Conservation (phyloP, 352 stramenopile species). For the Phytophthora chlamydospora region DNA sequence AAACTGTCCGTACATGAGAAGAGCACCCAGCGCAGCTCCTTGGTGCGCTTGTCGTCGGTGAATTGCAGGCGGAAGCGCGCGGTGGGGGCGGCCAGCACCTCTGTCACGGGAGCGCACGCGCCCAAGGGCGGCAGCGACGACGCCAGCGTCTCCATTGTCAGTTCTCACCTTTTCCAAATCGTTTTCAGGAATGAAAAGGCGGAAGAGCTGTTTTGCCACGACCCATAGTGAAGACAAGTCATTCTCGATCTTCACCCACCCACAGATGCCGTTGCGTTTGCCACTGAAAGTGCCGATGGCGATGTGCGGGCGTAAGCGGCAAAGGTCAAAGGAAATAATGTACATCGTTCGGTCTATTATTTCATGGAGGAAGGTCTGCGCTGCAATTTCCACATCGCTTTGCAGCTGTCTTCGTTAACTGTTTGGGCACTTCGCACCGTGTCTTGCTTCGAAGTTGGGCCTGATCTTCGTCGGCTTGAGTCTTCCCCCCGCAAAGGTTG, state of each 20-base stretch:
- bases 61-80: conserved; percentile 78
- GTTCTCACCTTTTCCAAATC: not conserved
- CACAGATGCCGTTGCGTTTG: not conserved
- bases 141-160: not conserved
- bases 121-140: conserved; percentile 31
- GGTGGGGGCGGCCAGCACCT: conserved; percentile 44
- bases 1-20: conserved; percentile 53
- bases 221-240: conserved; percentile 13
- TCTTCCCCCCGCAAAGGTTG: conserved; percentile 3
- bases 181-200: not conserved
- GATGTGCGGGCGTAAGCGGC: conserved; percentile 9
- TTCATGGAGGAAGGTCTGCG: conserved; percentile 31
- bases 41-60: conserved; percentile 62
- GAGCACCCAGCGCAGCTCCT: conserved; percentile 85
- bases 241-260: conserved; percentile 21
- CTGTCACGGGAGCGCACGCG: conserved; percentile 41
- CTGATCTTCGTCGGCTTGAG: conserved; percentile 12
- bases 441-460: conserved; percentile 12
- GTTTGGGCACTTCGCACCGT: conserved; percentile 8
- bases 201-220: not conserved
- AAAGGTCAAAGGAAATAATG: conserved; percentile 3
- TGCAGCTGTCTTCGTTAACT: conserved; percentile 22
- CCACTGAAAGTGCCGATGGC: too few species aligned
- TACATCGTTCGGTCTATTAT: conserved; percentile 6
- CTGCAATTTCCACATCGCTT: conserved; percentile 54